Evolutionary conservation across 345 rosid genomes (phyloP), one percentile per base, ranked within the genome.

Genomic region (Mallotus nudiflorus): DNA sequence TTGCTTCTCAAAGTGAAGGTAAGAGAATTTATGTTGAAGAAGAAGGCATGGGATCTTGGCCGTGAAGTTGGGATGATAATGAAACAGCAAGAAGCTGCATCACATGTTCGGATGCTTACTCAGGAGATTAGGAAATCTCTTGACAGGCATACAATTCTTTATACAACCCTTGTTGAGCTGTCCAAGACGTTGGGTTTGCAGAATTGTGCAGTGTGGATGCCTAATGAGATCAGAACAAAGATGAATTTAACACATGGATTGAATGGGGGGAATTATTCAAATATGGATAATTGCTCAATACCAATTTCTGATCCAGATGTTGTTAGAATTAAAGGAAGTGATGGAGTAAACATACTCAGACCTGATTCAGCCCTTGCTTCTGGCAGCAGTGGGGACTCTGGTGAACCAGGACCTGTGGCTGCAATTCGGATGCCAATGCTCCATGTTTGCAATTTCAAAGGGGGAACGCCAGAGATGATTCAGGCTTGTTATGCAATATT

Each of bases 401-500:
- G 77, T 42, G 91, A 82, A 67, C 77, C 78, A 44, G 96, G 97
- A 24, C 85, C 92, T 0, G 90, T 90, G 59, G 97, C 97, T 68
- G 97, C 97, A 16, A 95, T 95, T 59, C 75, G 97, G 65, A 89
- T 95, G 99, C 99, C 99, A 40, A 92, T 95, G 93, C 97, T 95
- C 71, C 87, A 77, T 37, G 96, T 85, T 67, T 85, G 86, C 35
- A 88, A 92, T 83, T 92, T 88, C 64, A 92, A 90, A 75, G 93
- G 93, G 18, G 97, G 98, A 52, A 91, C 98, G 13, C 97, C 97
- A 0, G 98, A 93, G 71, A 80, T 80, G 18, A 70, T 82, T 18
- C 85, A 79, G 77, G 83, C 91, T 13, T 86, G 88, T 75, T 95
- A 90, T 70, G 96, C 97, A 2, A 81, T 95, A 46, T 76, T 95